These are phyloP conservation scores for Aspergillus cavernicola DNA, from an alignment of 495 filamentous ascomycete genomes.

Conservation along the genomic window DNA sequence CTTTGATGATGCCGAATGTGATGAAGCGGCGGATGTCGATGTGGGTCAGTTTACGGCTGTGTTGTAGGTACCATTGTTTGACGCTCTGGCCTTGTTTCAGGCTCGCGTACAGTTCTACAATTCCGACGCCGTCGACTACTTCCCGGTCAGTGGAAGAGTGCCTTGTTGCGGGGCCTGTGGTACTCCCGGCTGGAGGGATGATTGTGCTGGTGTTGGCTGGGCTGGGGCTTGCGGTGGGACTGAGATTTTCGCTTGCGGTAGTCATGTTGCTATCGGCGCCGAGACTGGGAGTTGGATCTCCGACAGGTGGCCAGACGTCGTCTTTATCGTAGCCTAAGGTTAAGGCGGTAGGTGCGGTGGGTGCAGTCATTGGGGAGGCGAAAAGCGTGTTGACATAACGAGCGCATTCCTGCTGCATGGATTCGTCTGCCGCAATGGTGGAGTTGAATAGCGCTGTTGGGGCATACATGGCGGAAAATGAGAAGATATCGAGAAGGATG, in stretches of 20 bases:
- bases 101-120: conserved; percentile 66
- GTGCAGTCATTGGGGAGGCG: conserved; percentile 26
- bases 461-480: conserved; percentile 87
- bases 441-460: conserved; percentile 70
- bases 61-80: conserved; percentile 73
- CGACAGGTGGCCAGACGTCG: conserved; percentile 43
- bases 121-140: conserved; percentile 37
- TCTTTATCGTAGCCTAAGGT: conserved; percentile 33
- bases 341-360: conserved; percentile 18
- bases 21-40: conserved; percentile 89
- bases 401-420: conserved; percentile 79
- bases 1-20: conserved; percentile 94
- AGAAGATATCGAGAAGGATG: conserved; percentile 86
- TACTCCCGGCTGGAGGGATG: conserved; percentile 7
- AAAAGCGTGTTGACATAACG: conserved; percentile 65
- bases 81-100: conserved; percentile 75
- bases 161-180: not conserved
- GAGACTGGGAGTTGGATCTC: conserved; percentile 13
- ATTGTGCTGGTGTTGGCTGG: conserved; percentile 6
- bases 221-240: conserved; percentile 12
- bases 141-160: conserved; percentile 5
- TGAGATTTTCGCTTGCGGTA: conserved; percentile 15
- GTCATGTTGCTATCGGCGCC: conserved; percentile 21
- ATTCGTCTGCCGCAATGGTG: conserved; percentile 63
- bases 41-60: conserved; percentile 60